These are phyloP conservation scores for Candida mattraensis DNA, from an alignment of 805 yeast species.

Conservation along the genomic window DNA sequence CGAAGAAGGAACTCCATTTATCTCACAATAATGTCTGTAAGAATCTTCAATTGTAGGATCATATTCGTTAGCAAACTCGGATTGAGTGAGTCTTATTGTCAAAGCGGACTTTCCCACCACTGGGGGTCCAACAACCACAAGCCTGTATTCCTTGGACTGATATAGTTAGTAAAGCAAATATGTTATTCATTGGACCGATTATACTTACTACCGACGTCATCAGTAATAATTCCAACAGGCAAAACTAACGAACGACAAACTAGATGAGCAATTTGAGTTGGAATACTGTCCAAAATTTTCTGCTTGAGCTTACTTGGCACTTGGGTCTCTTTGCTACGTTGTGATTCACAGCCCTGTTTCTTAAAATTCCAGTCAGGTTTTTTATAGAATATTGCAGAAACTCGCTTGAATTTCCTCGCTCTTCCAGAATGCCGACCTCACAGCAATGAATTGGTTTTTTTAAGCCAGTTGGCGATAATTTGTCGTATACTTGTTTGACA, in stretches of 20 bases:
- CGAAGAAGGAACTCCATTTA: constrained; percentile 75
- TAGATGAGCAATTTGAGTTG: no score
- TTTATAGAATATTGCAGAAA: no score
- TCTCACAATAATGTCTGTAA: constrained; percentile 81
- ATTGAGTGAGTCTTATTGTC: constrained; percentile 91
- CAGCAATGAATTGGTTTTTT: no score
- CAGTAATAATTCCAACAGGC: no score
- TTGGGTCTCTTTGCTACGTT: no score
- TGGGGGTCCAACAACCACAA: constrained; percentile 98
- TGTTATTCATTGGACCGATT: background rate
- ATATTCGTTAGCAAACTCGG: constrained; percentile 94
- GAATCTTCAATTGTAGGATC: constrained; percentile 98
- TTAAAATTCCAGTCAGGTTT: no score
- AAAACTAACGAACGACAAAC: background rate
- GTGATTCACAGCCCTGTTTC: no score
- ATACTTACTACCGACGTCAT: constrained; percentile 13
- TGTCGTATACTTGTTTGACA: background rate
- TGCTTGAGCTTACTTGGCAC: no score
- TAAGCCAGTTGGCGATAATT: no score
- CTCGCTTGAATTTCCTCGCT: no score
- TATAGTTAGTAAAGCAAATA: constrained; percentile 2
- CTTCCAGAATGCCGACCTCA: no score
- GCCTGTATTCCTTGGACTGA: constrained; percentile 66
- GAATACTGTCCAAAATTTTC: no score
- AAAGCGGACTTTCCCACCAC: constrained; percentile 98